phyloP scores from a whole-genome alignment of 768 basidiomycete species.

The Candolleomyces efflorescens region DNA sequence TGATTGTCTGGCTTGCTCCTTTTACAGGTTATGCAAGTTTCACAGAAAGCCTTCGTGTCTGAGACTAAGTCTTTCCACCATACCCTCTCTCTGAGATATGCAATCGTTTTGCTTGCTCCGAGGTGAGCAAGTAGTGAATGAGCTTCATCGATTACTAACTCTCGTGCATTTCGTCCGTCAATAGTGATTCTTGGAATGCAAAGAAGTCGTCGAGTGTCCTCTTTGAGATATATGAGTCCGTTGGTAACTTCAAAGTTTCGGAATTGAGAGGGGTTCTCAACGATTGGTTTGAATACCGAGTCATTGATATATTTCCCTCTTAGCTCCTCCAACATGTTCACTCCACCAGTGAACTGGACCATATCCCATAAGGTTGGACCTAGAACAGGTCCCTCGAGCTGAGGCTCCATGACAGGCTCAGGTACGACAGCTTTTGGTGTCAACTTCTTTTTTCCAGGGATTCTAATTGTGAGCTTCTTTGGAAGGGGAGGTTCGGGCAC shows the following conservation, averaged over 20 bases:
- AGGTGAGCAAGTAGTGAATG: constrained; percentile 35
- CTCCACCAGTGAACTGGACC: background rate
- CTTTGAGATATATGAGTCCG: constrained; percentile 12
- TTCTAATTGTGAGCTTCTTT: no score
- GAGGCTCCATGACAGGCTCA: background rate
- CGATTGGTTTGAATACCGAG: constrained; percentile 10
- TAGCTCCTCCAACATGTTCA: background rate
- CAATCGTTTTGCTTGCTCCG: constrained; percentile 24
- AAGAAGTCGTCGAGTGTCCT: constrained; percentile 5
- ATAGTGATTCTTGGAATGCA: constrained; percentile 19
- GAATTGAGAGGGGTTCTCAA: constrained; percentile 10
- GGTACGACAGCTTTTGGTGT: no score
- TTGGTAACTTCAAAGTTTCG: constrained; percentile 12
- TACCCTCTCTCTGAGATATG: constrained; percentile 20
- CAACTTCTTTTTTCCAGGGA: no score
- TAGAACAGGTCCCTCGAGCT: no score
- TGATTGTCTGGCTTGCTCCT: constrained; percentile 19
- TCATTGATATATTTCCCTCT: constrained; percentile 6
- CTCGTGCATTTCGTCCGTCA: constrained; percentile 13
- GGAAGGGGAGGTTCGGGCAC: no score
- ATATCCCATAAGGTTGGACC: constrained; percentile 1
- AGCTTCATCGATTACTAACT: constrained; percentile 30
- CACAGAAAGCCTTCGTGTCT: constrained; percentile 15
- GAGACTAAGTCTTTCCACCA: constrained; percentile 21
- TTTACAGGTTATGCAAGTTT: constrained; percentile 16